Evolutionary conservation across 1,284 basidiomycete genomes (phyloP).

Genomic region (Tilletiopsis washingtonensis): DNA sequence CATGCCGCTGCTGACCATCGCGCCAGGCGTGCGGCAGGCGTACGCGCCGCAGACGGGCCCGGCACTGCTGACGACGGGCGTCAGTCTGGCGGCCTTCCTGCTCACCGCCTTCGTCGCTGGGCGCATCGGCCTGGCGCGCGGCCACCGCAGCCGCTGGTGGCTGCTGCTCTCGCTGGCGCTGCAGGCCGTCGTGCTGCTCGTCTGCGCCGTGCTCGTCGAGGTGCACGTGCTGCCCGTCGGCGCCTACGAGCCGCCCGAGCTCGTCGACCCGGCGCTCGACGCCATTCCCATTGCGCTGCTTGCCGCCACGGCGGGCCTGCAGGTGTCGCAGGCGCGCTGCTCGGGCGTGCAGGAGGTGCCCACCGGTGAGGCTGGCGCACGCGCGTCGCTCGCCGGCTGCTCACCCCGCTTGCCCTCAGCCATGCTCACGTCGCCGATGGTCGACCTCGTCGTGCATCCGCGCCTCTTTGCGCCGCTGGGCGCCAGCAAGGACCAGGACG

Average conservation of each 20-base stretch:
- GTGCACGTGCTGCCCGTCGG: background rate
- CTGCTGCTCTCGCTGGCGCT: background rate
- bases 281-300: background rate
- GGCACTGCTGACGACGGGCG: background rate
- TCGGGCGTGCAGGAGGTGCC: constrained; percentile 2
- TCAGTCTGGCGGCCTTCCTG: background rate
- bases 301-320: background rate
- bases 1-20: background rate
- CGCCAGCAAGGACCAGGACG: too few relatives aligned
- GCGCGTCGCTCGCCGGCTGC: too few relatives aligned
- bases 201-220: background rate
- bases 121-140: background rate
- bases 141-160: background rate
- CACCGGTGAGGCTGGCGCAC: too few relatives aligned
- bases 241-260: background rate
- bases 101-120: constrained; percentile 1
- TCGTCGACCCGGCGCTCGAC: background rate
- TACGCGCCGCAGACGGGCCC: background rate
- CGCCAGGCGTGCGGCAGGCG: too few relatives aligned
- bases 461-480: background rate
- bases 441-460: background rate
- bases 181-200: constrained; percentile 1
- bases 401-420: too few relatives aligned
- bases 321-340: constrained; percentile 2
- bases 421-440: constrained; percentile 2